Evolutionary conservation across 805 yeast genomes (phyloP).

Genomic region (Candida boleticola): DNA sequence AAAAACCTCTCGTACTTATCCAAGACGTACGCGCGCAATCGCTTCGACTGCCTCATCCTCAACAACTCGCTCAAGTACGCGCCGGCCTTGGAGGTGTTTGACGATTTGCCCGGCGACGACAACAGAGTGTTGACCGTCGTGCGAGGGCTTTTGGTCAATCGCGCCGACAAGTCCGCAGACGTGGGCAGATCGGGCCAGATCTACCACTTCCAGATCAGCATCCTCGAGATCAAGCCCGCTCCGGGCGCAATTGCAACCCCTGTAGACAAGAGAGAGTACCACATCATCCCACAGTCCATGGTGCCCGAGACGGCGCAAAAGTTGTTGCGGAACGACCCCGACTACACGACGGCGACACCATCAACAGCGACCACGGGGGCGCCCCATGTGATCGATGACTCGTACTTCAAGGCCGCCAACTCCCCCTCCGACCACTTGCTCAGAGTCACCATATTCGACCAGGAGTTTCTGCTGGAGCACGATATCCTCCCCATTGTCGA

Average conservation of each 20-base stretch:
- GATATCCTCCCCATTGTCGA: slow-evolving; percentile 49
- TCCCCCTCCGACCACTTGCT: slow-evolving; percentile 30
- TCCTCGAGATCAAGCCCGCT: slow-evolving; percentile 21
- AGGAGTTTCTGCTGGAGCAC: slow-evolving; percentile 43
- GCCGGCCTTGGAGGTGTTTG: slow-evolving; percentile 29
- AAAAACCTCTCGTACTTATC: slow-evolving; percentile 15
- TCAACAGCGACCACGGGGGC: too few species aligned
- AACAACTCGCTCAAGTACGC: slow-evolving; percentile 33
- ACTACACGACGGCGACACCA: neutral
- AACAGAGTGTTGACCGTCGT: slow-evolving; percentile 20
- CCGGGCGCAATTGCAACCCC: slow-evolving; percentile 14
- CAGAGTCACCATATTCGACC: slow-evolving; percentile 50
- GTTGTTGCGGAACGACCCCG: neutral
- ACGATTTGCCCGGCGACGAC: slow-evolving; percentile 12
- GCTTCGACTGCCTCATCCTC: slow-evolving; percentile 21
- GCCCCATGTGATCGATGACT: neutral
- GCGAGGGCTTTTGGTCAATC: slow-evolving; percentile 31
- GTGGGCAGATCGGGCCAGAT: slow-evolving; percentile 7
- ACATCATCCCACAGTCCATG: slow-evolving; percentile 21
- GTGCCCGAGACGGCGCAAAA: slow-evolving; percentile 14
- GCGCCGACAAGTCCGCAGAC: neutral
- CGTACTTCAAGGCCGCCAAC: slow-evolving; percentile 27
- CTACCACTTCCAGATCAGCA: slow-evolving; percentile 30
- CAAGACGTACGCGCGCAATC: slow-evolving; percentile 4
- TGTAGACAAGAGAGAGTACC: slow-evolving; percentile 37